phyloP scores from a whole-genome alignment of 139 green algal genomes.

The Chara braunii region DNA sequence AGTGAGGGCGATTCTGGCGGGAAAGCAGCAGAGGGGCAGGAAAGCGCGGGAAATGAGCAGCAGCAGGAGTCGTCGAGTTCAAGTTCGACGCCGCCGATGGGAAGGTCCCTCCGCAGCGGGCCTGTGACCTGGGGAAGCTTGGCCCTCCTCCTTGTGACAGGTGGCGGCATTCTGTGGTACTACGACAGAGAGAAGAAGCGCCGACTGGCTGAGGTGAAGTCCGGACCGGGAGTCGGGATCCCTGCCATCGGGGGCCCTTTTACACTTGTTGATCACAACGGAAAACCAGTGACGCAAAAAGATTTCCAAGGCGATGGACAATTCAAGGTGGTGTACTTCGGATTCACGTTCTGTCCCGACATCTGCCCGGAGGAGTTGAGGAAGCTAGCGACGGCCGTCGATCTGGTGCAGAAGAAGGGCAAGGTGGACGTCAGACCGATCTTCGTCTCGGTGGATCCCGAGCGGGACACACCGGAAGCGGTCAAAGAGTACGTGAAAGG shows the following conservation, averaged over 20 bases:
- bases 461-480: constrained; percentile 67
- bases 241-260: constrained; percentile 87
- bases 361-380: constrained; percentile 97
- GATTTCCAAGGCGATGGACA: constrained; percentile 73
- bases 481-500: constrained; percentile 72
- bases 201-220: constrained; percentile 14
- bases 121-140: constrained; percentile 39
- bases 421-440: constrained; percentile 53
- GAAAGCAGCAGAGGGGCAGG: no score
- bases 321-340: constrained; percentile 95
- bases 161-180: constrained; percentile 26
- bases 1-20: no score
- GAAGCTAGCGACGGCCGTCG: constrained; percentile 67
- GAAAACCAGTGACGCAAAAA: constrained; percentile 67
- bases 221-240: constrained; percentile 50
- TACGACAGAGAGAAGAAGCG: constrained; percentile 30
- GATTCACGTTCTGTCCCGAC: constrained; percentile 96
- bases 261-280: constrained; percentile 64
- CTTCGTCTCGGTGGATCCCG: constrained; percentile 92
- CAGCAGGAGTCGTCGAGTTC: no score
- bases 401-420: constrained; percentile 41
- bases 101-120: no score
- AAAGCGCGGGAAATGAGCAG: no score
- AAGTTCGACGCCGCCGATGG: no score
- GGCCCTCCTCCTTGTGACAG: constrained; percentile 28